Conservation (phyloP, 192 early-diverging fungal species). For the Linderina pennispora region DNA sequence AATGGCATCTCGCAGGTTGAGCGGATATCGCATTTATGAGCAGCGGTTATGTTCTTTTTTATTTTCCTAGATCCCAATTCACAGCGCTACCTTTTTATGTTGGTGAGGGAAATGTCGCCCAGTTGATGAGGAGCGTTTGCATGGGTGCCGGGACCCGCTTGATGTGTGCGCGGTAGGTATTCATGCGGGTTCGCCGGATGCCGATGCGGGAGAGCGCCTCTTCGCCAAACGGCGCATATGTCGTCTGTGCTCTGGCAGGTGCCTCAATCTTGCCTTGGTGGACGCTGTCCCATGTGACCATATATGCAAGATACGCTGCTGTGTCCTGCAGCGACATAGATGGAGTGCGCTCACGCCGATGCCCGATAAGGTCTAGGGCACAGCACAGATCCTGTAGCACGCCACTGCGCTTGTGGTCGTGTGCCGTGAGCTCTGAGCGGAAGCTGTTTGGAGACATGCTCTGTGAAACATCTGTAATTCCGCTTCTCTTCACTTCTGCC, state of each 20-base stretch:
- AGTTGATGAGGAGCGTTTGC: conserved; percentile 14
- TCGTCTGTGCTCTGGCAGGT: background rate
- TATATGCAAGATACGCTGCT: conserved; percentile 17
- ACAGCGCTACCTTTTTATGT: background rate
- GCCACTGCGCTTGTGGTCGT: background rate
- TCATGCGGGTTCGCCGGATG: conserved; percentile 24
- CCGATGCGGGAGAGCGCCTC: conserved; percentile 23
- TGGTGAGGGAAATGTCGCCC: too few relatives aligned
- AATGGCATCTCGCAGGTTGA: conserved; percentile 96
- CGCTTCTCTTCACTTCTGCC: too few relatives aligned
- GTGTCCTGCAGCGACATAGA: conserved; percentile 5
- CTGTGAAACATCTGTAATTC: too few relatives aligned
- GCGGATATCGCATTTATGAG: conserved; percentile 18
- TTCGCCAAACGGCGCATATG: background rate
- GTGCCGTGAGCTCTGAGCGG: conserved; percentile 11
- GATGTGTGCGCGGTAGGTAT: conserved; percentile 35
- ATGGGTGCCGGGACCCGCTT: conserved; percentile 18
- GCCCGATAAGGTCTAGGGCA: conserved; percentile 5
- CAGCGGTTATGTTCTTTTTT: background rate
- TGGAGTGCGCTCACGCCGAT: background rate
- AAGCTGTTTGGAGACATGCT: conserved; percentile 10
- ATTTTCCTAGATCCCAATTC: background rate
- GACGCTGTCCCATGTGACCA: conserved; percentile 34
- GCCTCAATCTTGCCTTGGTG: conserved; percentile 19
- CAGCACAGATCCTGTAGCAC: background rate